phyloP scores from a whole-genome alignment of 345 rosid species.

The Eucalyptus tenuipes region DNA sequence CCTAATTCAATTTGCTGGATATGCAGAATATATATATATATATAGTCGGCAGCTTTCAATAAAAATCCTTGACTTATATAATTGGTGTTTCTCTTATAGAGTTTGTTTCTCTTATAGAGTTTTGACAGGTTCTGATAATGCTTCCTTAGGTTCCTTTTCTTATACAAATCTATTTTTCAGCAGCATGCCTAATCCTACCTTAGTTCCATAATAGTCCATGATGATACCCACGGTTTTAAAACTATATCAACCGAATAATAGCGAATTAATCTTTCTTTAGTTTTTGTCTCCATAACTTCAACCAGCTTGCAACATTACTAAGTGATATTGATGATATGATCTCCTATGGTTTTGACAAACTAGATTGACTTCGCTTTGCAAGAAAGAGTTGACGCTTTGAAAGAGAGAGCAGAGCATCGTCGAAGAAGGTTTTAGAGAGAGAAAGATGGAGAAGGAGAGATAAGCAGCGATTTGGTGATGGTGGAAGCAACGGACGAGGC shows the following conservation, averaged over 20 bases:
- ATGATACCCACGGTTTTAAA: neutral
- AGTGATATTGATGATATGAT: neutral
- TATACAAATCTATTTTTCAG: neutral
- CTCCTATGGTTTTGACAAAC: neutral
- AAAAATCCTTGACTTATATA: neutral
- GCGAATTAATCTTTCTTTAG: neutral
- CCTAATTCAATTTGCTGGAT: too few relatives aligned
- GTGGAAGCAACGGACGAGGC: neutral
- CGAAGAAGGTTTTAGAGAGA: neutral
- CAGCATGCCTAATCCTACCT: neutral
- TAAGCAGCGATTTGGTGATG: neutral
- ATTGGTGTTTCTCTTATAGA: neutral
- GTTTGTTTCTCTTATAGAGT: neutral
- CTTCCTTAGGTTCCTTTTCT: neutral
- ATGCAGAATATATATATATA: neutral
- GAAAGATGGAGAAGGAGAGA: neutral
- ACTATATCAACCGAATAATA: neutral
- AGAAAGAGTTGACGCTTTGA: conserved; percentile 55
- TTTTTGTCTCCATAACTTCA: neutral
- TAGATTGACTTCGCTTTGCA: conserved; percentile 61
- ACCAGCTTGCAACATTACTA: neutral
- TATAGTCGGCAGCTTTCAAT: neutral
- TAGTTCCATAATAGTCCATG: neutral
- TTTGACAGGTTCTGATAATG: neutral
- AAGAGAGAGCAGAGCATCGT: neutral